Evolutionary conservation across 1,284 basidiomycete species (phyloP).

Genomic region (Malassezia slooffiae): DNA sequence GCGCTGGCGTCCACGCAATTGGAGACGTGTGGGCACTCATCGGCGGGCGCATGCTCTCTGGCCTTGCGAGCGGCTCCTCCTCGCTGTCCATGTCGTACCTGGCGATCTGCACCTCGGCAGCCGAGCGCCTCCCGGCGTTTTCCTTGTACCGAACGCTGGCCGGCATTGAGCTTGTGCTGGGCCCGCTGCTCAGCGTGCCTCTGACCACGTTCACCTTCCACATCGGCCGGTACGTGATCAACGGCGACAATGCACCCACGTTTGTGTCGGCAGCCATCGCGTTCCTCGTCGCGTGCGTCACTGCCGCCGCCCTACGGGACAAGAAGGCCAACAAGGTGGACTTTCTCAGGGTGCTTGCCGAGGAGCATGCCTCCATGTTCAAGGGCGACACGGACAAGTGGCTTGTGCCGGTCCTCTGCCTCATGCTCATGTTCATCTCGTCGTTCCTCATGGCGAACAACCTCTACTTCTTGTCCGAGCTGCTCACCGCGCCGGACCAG

Average conservation of each 20-base stretch:
- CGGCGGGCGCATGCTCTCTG: slow-evolving; percentile 5
- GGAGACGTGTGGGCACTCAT: slow-evolving; percentile 11
- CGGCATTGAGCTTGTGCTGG: slow-evolving; percentile 8
- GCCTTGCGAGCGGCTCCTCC: slow-evolving; percentile 9
- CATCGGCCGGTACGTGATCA: slow-evolving; percentile 4
- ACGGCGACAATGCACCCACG: slow-evolving; percentile 10
- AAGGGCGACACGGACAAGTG: background rate
- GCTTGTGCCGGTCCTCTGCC: slow-evolving; percentile 4
- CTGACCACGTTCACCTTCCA: slow-evolving; percentile 6
- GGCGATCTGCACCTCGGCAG: slow-evolving; percentile 1
- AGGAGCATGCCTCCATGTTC: background rate
- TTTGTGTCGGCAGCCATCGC: slow-evolving; percentile 7
- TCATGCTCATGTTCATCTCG: slow-evolving; percentile 9
- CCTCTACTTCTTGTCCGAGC: slow-evolving; percentile 7
- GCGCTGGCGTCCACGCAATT: slow-evolving; percentile 1
- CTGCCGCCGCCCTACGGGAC: background rate
- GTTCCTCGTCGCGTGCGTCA: slow-evolving; percentile 1
- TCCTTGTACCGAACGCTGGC: slow-evolving; percentile 7
- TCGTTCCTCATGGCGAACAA: slow-evolving; percentile 7
- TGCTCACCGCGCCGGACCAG: slow-evolving; percentile 1
- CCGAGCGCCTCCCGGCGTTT: slow-evolving; percentile 6
- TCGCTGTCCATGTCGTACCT: slow-evolving; percentile 10
- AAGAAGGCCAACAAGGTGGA: slow-evolving; percentile 6
- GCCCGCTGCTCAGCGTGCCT: slow-evolving; percentile 12
- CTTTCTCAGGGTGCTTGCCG: slow-evolving; percentile 1